phyloP scores from a whole-genome alignment of 2,329 filamentous ascomycete species.

The Magnaporthales sp. region DNA sequence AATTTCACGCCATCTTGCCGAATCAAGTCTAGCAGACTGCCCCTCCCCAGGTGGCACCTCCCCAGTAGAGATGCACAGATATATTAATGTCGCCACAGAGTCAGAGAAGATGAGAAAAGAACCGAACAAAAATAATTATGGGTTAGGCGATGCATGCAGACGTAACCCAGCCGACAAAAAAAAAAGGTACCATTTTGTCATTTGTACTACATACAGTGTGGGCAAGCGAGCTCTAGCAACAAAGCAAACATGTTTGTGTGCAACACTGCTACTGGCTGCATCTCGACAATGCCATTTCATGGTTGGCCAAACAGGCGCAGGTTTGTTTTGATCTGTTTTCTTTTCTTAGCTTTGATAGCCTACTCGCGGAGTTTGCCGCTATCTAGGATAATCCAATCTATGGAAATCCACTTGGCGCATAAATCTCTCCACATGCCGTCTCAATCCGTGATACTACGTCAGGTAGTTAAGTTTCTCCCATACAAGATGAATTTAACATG shows the following conservation, averaged over 20 bases:
- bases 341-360: neutral
- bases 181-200: neutral
- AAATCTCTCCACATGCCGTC: neutral
- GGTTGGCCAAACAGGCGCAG: neutral
- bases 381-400: neutral
- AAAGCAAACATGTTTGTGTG: neutral
- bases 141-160: neutral
- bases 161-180: neutral
- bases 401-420: neutral
- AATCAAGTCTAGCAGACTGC: neutral
- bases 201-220: neutral
- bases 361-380: neutral
- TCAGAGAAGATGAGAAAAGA: neutral
- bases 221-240: neutral
- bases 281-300: neutral
- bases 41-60: neutral
- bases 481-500: neutral
- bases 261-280: neutral
- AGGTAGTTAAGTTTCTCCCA: neutral
- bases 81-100: neutral
- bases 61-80: neutral
- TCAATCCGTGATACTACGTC: neutral
- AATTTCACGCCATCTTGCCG: neutral
- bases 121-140: neutral
- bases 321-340: neutral